These are phyloP conservation scores for Sugiyamaella castrensis DNA, from an alignment of 1,139 yeast species.

Conservation along the genomic window DNA sequence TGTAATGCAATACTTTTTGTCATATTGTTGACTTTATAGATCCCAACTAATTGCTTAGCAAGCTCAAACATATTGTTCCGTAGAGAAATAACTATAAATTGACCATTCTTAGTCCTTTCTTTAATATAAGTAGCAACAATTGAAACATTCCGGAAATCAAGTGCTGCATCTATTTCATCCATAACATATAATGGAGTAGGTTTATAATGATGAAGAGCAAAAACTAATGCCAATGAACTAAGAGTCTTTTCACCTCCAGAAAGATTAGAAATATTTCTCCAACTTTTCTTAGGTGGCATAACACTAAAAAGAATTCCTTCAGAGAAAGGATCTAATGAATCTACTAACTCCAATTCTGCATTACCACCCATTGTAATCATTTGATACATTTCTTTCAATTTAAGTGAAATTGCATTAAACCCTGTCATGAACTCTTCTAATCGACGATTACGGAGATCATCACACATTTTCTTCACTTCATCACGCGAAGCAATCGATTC, in stretches of 20 bases:
- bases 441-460: constrained; percentile 68
- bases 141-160: constrained; percentile 94
- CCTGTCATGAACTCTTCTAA: constrained; percentile 93
- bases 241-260: constrained; percentile 98
- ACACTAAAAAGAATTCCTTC: constrained; percentile 96
- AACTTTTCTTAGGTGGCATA: constrained; percentile 98
- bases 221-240: constrained; percentile 90
- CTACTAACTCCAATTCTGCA: constrained; percentile 94
- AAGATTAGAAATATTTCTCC: constrained; percentile 91
- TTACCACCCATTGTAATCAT: constrained; percentile 99
- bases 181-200: constrained; percentile 97
- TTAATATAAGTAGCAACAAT: constrained; percentile 96
- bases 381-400: constrained; percentile 94
- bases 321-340: constrained; percentile 94
- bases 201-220: constrained; percentile 92
- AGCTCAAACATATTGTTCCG: constrained; percentile 97
- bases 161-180: constrained; percentile 99
- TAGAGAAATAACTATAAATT: constrained; percentile 89
- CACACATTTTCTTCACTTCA: constrained; percentile 57
- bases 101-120: constrained; percentile 94
- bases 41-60: constrained; percentile 91
- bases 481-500: constrained; percentile 67
- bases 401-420: constrained; percentile 77
- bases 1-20: constrained; percentile 77
- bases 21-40: constrained; percentile 89